Base-by-base conservation (phyloP, 345 rosid species). In the Eucalyptus regnans region DNA sequence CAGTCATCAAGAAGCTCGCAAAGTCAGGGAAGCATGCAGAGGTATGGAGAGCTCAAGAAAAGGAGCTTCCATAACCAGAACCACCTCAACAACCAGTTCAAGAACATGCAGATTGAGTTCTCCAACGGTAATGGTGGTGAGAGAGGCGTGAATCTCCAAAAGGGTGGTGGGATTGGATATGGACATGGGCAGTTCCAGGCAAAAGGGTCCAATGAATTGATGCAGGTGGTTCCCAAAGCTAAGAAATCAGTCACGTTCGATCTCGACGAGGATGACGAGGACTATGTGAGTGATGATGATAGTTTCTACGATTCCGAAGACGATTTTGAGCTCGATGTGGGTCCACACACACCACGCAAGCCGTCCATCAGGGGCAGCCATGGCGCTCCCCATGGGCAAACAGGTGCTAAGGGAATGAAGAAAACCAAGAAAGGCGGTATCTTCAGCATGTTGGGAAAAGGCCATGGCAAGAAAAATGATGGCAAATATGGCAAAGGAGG, bases 21-120 rank as follows among this genome's bases (percentile, higher is more conserved):
- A 97, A 97, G 88, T 93, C 97, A 22, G 99, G 99, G 48, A 98
- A 97, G 90, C 96, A 95, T 89, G 99, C 99, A 29, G 98, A 97
- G 94, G 87, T 96, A 50, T 91, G 96, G 92, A 96, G 96, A 64
- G 93, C 92, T 43, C 95, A 94, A 18, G 95, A 94, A 89, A n/a
- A 96, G 96, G 50, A 86, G 91, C 50, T 93, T 90, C 84, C 89
- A 92, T 49, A 86, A 87, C 86, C 94, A 91, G 62, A 91, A 90
- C 91, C 86, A 86, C 29, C 56, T 90, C 90, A 93, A 89, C 92
- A 92, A 89, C 92, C 96, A 94, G 89, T 88, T 93, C 93, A 92
- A 93, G 92, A 92, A 91, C 90, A 92, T 93, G 95, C 92, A 91
- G 64, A 81, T 93, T 71, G 92, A 88, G 14, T 81, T 87, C 71